Percentiles rank a stretch among this genome's conserved stretches.
Evolutionary conservation across 2,329 filamentous ascomycete species (phyloP).

Genomic region (Ceratocystis smalleyi): DNA sequence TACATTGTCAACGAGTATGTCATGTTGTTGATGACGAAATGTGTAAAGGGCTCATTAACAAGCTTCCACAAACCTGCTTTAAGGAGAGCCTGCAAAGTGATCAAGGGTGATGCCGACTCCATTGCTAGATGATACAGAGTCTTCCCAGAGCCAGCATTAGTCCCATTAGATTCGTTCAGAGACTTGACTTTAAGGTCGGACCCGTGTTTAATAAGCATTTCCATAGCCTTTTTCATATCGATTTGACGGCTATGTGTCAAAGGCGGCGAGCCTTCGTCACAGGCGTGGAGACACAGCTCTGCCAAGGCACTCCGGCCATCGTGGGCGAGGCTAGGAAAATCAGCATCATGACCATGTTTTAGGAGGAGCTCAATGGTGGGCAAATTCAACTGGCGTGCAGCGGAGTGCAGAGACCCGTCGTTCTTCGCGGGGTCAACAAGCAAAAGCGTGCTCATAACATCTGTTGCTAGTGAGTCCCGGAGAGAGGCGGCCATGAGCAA

Average conservation of each 20-base stretch:
- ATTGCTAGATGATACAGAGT: conserved; percentile 45
- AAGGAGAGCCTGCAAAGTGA: conserved; percentile 41
- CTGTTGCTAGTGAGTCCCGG: conserved; percentile 36
- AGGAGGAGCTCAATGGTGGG: conserved; percentile 41
- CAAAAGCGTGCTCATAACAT: conserved; percentile 40
- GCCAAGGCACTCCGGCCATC: conserved; percentile 47
- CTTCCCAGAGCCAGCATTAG: conserved; percentile 25
- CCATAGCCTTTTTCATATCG: conserved; percentile 41
- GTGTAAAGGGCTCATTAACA: conserved; percentile 44
- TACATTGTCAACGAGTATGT: conserved; percentile 54
- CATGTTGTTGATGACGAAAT: conserved; percentile 35
- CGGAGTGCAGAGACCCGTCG: conserved; percentile 52
- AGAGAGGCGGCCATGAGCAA: conserved; percentile 43
- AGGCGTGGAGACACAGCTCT: conserved; percentile 45
- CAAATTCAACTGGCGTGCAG: conserved; percentile 43
- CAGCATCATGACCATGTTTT: conserved; percentile 43
- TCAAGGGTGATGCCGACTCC: conserved; percentile 38
- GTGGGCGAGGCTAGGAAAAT: conserved; percentile 49
- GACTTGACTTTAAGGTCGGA: conserved; percentile 41
- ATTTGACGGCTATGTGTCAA: conserved; percentile 35
- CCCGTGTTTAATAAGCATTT: conserved; percentile 39
- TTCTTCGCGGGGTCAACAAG: conserved; percentile 41
- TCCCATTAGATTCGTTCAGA: conserved; percentile 26
- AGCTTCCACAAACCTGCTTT: conserved; percentile 50
- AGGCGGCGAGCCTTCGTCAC: conserved; percentile 28